phyloP scores from a whole-genome alignment of 2,329 filamentous ascomycete genomes.

The Colletotrichum sp. region DNA sequence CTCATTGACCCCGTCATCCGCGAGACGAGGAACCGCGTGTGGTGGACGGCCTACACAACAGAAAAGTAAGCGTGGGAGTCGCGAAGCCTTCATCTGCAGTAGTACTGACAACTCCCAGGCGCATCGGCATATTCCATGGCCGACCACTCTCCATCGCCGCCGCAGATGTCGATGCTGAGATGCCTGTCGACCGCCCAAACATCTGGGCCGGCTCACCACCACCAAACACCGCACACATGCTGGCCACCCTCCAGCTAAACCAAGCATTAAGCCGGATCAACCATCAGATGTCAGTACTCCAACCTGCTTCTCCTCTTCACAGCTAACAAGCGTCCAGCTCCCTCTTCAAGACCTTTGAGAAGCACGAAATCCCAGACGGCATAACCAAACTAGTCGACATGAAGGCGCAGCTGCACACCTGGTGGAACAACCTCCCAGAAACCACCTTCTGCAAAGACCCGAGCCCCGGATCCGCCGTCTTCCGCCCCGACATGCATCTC shows the following conservation, averaged over 20 bases:
- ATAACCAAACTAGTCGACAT: constrained; percentile 38
- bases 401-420: constrained; percentile 39
- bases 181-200: constrained; percentile 51
- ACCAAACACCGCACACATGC: constrained; percentile 50
- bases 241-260: constrained; percentile 45
- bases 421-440: constrained; percentile 42
- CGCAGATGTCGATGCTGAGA: constrained; percentile 57
- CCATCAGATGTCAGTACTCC: constrained; percentile 41
- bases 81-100: too few species aligned
- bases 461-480: constrained; percentile 42
- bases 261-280: constrained; percentile 37
- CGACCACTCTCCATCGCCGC: constrained; percentile 58
- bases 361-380: constrained; percentile 35
- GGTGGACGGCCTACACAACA: constrained; percentile 62
- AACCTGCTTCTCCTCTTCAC: too few species aligned
- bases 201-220: constrained; percentile 44
- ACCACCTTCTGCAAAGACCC: constrained; percentile 40
- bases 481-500: constrained; percentile 55
- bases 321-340: constrained; percentile 29
- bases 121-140: constrained; percentile 61
- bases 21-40: constrained; percentile 60
- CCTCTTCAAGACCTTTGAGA: constrained; percentile 36
- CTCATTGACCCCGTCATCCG: constrained; percentile 51
- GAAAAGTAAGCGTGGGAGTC: constrained; percentile 47
- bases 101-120: constrained; percentile 36